Percentiles rank a stretch among this genome's conserved stretches.
These are phyloP conservation scores for Pseudevernia furfuracea DNA, from an alignment of 495 filamentous ascomycete species.

Conservation along the genomic window DNA sequence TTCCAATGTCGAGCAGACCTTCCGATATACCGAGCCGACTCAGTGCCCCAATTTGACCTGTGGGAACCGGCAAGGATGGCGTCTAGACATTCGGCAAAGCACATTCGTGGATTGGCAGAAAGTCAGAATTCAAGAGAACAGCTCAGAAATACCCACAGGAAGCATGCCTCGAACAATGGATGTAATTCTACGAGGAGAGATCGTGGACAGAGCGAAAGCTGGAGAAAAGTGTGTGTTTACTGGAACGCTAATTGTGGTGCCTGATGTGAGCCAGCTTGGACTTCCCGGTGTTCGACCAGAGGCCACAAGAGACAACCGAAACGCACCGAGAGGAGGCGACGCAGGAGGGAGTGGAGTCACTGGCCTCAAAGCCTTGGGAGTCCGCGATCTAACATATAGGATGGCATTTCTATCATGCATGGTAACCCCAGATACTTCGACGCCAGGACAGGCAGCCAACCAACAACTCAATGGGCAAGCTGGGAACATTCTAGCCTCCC, in stretches of 20 bases:
- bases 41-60: slow-evolving; percentile 94
- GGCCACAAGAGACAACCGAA: slow-evolving; percentile 73
- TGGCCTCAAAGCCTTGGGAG: slow-evolving; percentile 85
- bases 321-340: slow-evolving; percentile 65
- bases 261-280: slow-evolving; percentile 91
- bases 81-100: slow-evolving; percentile 90
- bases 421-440: slow-evolving; percentile 85
- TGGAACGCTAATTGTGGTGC: slow-evolving; percentile 89
- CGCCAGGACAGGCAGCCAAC: slow-evolving; percentile 57
- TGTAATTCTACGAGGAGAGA: slow-evolving; percentile 93
- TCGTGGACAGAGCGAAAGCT: slow-evolving; percentile 93
- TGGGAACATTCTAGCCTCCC: slow-evolving; percentile 70
- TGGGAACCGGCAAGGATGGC: slow-evolving; percentile 82
- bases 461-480: slow-evolving; percentile 63
- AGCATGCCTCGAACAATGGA: slow-evolving; percentile 99
- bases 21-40: slow-evolving; percentile 91
- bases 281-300: slow-evolving; percentile 80
- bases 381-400: slow-evolving; percentile 93
- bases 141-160: slow-evolving; percentile 93
- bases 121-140: slow-evolving; percentile 94
- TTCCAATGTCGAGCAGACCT: slow-evolving; percentile 91
- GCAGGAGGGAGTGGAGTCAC: slow-evolving; percentile 75
- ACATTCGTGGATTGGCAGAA: slow-evolving; percentile 99
- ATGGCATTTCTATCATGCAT: slow-evolving; percentile 95
- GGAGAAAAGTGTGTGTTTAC: slow-evolving; percentile 98